Base-by-base conservation (phyloP, 2,329 filamentous ascomycete species). In the Lasiodiplodia gonubiensis region DNA sequence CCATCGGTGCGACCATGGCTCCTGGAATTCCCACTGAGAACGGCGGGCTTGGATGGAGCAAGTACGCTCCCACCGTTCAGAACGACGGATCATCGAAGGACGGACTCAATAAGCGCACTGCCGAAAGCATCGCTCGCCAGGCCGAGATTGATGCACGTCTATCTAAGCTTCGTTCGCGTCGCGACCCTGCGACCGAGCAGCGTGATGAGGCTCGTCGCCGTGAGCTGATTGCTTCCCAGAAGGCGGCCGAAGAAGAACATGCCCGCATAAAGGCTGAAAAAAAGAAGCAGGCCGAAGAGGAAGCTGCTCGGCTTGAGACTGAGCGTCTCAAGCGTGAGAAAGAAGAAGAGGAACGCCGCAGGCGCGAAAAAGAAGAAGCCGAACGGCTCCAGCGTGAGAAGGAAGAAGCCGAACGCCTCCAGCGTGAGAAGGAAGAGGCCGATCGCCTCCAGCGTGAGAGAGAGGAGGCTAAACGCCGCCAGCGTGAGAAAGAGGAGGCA, bases 1-100 rank as follows among this genome's bases (percentile, higher is more conserved):
- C 65, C 2, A 60, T 67, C 4, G 65, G 55, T 25, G 65, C 65
- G 23, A 67, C 65, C n/a, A 67, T 67, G 65, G 30, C 55, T 46
- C 65, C 65, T 3, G 52, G 33, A 16, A 37, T 57, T 10, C 14
- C 59, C 14, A 51, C 16, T 11, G 64, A 57, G 21, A 39, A 3
- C 14, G 8, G 53, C 4, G 53, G 52, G 39, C 46, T 66, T 16
- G 39, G 42, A 27, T 33, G 30, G 52, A 57, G 52, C 64, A 57
- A 30, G 39, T 66, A 59, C 12, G 64, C 64, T 35, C 64, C 39
- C 21, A 12, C 27, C 35, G 30, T 11, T 39, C 42, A 51, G n/a
- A 14, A 12, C 23, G n/a, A 63, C 10, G 46, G n/a, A 6, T 18
- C 14, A 1, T 4, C 30, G 5, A 49, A 35, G 18, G 2, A 11